Percentiles rank a stretch among this genome's conserved stretches.
phyloP scores from a whole-genome alignment of 192 early-diverging fungal genomes.

The Coemansia furcata region DNA sequence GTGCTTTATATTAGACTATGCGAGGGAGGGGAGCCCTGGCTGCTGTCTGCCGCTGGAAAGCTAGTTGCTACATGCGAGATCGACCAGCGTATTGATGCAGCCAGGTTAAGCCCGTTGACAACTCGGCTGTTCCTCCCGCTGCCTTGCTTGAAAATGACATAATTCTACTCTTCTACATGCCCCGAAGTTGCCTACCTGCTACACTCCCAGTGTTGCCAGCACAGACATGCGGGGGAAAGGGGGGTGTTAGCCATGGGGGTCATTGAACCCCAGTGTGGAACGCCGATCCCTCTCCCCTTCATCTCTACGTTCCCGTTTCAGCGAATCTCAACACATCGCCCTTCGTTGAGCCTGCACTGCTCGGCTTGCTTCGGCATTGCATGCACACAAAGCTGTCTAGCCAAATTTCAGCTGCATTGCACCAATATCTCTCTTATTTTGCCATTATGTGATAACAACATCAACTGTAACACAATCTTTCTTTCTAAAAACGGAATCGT shows the following conservation, averaged over 20 bases:
- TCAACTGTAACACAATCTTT: background rate
- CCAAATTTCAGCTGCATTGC: conserved; percentile 2
- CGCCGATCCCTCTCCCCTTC: conserved; percentile 2
- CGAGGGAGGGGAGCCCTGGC: conserved; percentile 1
- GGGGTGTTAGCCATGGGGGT: conserved; percentile 1
- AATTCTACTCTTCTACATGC: conserved; percentile 10
- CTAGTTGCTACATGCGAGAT: background rate
- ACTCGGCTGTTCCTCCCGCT: background rate
- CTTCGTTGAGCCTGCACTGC: background rate
- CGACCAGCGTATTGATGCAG: conserved; percentile 2
- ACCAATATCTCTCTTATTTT: background rate
- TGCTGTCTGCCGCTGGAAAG: background rate
- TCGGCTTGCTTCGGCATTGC: background rate
- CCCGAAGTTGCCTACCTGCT: background rate
- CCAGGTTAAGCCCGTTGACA: background rate
- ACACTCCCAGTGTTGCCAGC: background rate
- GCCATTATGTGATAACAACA: background rate
- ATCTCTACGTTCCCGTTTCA: conserved; percentile 7
- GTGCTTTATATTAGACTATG: conserved; percentile 4
- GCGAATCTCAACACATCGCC: background rate
- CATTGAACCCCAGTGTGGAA: background rate
- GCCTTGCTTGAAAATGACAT: conserved; percentile 22
- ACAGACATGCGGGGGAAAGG: background rate
- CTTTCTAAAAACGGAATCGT: background rate
- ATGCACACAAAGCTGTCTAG: background rate